Conservation (phyloP, 225 moss, liverwort and hornwort species). For the Anthoceros angustus region DNA sequence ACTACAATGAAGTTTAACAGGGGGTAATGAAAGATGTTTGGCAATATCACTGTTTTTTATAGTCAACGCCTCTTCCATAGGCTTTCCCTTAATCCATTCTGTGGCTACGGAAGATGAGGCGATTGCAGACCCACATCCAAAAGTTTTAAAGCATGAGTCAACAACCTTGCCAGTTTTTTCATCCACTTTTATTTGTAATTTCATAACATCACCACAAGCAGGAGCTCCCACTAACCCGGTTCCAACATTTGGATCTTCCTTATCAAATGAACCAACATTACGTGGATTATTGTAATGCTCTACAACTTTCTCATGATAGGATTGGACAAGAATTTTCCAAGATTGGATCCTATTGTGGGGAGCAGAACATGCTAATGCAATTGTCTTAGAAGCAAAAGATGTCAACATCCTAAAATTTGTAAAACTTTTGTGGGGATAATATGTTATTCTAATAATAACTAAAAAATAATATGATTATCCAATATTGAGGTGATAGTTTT, state of each 20-base stretch:
- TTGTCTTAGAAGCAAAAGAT: not conserved
- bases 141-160: conserved; percentile 96
- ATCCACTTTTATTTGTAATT: conserved; percentile 93
- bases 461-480: too few relatives aligned
- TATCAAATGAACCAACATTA: conserved; percentile 94
- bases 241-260: conserved; percentile 77
- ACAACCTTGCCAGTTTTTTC: conserved; percentile 69
- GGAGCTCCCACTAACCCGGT: conserved; percentile 94
- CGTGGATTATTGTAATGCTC: conserved; percentile 95
- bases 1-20: not conserved
- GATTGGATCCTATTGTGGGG: conserved; percentile 13
- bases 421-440: too few relatives aligned
- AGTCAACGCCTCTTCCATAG: conserved; percentile 63
- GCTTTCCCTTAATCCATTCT: conserved; percentile 94
- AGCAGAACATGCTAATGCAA: conserved; percentile 7
- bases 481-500: too few relatives aligned
- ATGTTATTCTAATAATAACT: too few relatives aligned
- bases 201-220: conserved; percentile 99
- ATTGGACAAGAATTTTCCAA: conserved; percentile 15
- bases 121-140: conserved; percentile 93
- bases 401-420: too few relatives aligned
- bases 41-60: conserved; percentile 52
- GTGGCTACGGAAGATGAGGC: conserved; percentile 98
- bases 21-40: conserved; percentile 1
- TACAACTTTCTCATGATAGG: conserved; percentile 93